A percentile compares a stretch with the other conserved stretches of the same genome.
phyloP scores from a whole-genome alignment of 2,329 filamentous ascomycete genomes.

The Aspergillus costaricaensis region DNA sequence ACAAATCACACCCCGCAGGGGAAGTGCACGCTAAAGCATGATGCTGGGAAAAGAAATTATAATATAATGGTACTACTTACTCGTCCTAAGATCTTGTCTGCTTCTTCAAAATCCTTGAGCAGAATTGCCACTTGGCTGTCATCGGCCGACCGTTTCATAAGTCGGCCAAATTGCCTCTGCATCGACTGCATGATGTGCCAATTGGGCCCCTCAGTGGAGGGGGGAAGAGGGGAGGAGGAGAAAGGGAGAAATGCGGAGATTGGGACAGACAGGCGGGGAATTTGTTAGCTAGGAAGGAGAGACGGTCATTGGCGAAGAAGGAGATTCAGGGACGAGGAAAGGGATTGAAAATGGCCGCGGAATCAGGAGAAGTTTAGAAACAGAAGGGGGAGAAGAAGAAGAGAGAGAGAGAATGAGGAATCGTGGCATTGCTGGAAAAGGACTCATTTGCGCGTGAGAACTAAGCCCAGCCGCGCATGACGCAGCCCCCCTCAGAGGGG shows the following conservation, averaged over 20 bases:
- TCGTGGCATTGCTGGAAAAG: background rate
- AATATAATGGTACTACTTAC: slow-evolving; percentile 47
- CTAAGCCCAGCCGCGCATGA: slow-evolving; percentile 18
- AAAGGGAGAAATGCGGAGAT: background rate
- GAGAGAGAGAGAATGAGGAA: no score
- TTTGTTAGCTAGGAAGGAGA: background rate
- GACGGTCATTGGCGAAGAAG: no score
- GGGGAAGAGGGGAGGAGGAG: slow-evolving; percentile 1
- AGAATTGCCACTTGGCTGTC: slow-evolving; percentile 74
- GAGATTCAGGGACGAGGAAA: no score
- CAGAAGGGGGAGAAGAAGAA: no score
- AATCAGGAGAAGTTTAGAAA: no score
- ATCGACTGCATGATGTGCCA: slow-evolving; percentile 50
- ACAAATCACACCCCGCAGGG: background rate
- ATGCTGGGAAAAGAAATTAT: background rate
- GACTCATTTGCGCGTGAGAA: background rate
- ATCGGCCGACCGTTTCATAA: slow-evolving; percentile 71
- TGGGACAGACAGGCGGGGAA: background rate
- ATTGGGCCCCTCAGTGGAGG: slow-evolving; percentile 1
- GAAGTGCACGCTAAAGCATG: background rate
- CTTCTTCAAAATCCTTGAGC: slow-evolving; percentile 77
- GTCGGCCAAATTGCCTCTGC: slow-evolving; percentile 72
- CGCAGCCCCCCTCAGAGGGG: slow-evolving; percentile 19
- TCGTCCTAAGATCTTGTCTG: slow-evolving; percentile 71
- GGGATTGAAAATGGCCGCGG: no score